Evolutionary conservation across 2,329 filamentous ascomycete species (phyloP).

Genomic region (Amauroascus niger): DNA sequence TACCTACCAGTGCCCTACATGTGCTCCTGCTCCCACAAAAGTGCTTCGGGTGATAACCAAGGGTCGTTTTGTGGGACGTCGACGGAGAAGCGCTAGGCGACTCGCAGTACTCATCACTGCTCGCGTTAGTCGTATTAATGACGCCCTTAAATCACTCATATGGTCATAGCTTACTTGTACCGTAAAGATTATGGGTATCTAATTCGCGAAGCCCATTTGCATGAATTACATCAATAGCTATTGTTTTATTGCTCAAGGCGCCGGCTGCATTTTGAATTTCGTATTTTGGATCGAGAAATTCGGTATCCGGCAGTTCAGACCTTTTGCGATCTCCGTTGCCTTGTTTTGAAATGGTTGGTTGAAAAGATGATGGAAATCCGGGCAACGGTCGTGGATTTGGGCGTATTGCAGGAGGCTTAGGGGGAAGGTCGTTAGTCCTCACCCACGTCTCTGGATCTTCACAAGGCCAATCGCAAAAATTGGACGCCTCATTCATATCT

Average conservation of each 20-base stretch:
- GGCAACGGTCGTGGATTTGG: constrained; percentile 51
- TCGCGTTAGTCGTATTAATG: constrained; percentile 9
- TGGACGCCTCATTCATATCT: constrained; percentile 48
- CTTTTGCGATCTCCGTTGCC: constrained; percentile 25
- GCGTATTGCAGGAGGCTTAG: constrained; percentile 49
- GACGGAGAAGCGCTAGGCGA: constrained; percentile 50
- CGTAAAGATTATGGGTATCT: constrained; percentile 63
- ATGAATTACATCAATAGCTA: constrained; percentile 54
- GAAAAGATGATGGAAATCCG: constrained; percentile 55
- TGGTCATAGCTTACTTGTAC: constrained; percentile 37
- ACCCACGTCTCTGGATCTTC: constrained; percentile 43
- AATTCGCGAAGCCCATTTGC: constrained; percentile 54
- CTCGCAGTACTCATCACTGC: constrained; percentile 55
- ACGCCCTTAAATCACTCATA: neutral
- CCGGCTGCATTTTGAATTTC: constrained; percentile 50
- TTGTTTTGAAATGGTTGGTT: constrained; percentile 36
- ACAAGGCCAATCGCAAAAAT: constrained; percentile 43
- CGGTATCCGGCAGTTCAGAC: constrained; percentile 50
- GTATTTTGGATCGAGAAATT: constrained; percentile 53
- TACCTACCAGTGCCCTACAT: constrained; percentile 41
- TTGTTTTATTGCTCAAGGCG: constrained; percentile 42
- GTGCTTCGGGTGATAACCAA: constrained; percentile 61
- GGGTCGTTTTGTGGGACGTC: constrained; percentile 51
- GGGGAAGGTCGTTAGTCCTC: constrained; percentile 36
- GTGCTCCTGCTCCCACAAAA: constrained; percentile 54